Base-by-base conservation (phyloP, 257 asterid species). In the Nicotiana obtusifolia region DNA sequence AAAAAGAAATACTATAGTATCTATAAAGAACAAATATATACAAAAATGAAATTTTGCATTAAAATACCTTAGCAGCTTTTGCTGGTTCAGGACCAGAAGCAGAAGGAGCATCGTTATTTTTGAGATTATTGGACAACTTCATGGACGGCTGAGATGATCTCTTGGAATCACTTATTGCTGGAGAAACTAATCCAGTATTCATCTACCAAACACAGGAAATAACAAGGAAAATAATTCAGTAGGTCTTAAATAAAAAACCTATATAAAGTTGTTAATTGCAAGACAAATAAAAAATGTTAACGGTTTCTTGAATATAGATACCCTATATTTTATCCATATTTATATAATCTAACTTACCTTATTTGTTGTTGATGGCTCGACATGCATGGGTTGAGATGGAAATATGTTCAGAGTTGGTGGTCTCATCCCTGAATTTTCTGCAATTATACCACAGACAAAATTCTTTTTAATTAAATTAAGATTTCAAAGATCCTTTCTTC, bases 381-480 rank as follows among this genome's bases (percentile, higher is more conserved):
- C 97, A 89, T 95, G 99, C 98, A 95, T 95, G 90, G 98, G 99
- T 81, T 92, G 97, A 49, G 99, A 93, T 28, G 99, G 98, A 86
- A 95, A 95, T 76, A 95, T 95, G 91, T 92, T 93, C 66, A 93
- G 86, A 75, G 99, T 95, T 52, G 88, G 91, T 75, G 97, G 97
- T 81, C 89, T 92, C 89, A 88, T 88, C 76, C 92, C 98, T 14
- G 86, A 67, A 85, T 90, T 89, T 77, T 95, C 98, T 92, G 92
- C 91, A 84, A 49, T 37, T 44, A 71, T 20, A 24, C 31, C 49
- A 33, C 52, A 77, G 6, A 81, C 20, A 31, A n/a, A 8, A 16
- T 54, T 15, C 47, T 41, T 41, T 9, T 41, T 15, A 52, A 52
- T 14, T 83, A 83, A 81, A 84, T 76, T n/a, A 71, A 53, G 52